Percentiles rank a stretch among this genome's conserved stretches.
These are phyloP conservation scores for Pelagophyceae sp. DNA, from an alignment of 352 stramenopile species.

Conservation along the genomic window DNA sequence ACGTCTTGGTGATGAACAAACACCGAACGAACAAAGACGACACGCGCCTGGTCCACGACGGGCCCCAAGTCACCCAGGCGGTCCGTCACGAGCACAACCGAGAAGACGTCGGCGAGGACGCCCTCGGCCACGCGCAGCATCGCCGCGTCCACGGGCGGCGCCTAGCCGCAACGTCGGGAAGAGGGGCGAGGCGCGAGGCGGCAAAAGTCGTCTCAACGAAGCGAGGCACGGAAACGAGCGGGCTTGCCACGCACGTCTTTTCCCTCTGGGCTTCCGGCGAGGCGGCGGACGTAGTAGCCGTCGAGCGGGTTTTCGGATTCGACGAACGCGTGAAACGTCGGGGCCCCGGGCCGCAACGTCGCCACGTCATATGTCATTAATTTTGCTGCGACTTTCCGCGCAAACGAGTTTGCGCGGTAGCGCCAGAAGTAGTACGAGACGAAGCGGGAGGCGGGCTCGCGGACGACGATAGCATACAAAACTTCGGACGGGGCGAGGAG, in stretches of 20 bases:
- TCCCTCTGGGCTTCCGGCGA: no score
- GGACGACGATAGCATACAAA: constrained; percentile 16
- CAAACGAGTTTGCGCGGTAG: neutral
- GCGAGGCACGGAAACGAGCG: no score
- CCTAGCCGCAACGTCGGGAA: neutral
- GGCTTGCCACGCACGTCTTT: no score
- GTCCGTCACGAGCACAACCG: constrained; percentile 5
- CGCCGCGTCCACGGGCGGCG: neutral
- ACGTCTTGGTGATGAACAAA: no score
- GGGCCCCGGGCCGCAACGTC: neutral
- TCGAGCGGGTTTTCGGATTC: neutral
- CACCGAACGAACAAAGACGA: no score
- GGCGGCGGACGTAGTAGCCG: constrained; percentile 15
- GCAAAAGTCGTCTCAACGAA: no score
- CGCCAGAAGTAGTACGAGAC: constrained; percentile 18
- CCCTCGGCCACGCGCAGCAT: neutral
- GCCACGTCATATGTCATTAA: neutral
- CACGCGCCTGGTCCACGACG: neutral
- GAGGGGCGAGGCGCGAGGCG: neutral
- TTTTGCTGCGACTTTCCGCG: neutral
- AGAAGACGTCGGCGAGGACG: neutral
- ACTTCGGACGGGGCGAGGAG: neutral
- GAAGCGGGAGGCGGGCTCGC: constrained; percentile 9
- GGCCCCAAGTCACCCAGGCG: neutral
- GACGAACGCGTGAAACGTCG: constrained; percentile 1